phyloP scores from a whole-genome alignment of 2,329 filamentous ascomycete genomes.

The Fusarium fracticaudum region DNA sequence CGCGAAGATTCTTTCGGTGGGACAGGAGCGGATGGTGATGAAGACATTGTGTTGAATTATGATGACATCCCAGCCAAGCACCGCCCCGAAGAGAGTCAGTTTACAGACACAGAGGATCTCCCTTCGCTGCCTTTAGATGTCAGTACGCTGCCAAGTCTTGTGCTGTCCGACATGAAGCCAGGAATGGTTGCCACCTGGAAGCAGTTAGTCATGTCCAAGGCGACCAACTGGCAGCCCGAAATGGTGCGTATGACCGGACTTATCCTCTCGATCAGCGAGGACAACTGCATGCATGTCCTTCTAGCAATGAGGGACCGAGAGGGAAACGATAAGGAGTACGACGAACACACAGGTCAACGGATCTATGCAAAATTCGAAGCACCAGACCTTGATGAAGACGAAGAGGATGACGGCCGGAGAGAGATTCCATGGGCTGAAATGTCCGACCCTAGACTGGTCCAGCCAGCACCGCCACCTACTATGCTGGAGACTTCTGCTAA shows the following conservation, averaged over 20 bases:
- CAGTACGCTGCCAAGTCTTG: conserved; percentile 61
- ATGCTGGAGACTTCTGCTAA: conserved; percentile 33
- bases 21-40: conserved; percentile 22
- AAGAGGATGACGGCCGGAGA: conserved; percentile 70
- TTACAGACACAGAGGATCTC: conserved; percentile 67
- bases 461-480: conserved; percentile 46
- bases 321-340: conserved; percentile 66
- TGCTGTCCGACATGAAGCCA: conserved; percentile 56
- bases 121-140: conserved; percentile 69
- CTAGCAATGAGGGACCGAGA: conserved; percentile 76
- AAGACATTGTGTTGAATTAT: conserved; percentile 54
- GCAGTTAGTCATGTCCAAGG: conserved; percentile 67
- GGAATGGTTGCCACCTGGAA: conserved; percentile 78
- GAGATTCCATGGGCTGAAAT: conserved; percentile 69
- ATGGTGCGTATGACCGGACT: conserved; percentile 72
- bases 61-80: conserved; percentile 47
- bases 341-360: conserved; percentile 74
- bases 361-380: conserved; percentile 83
- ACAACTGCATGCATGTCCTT: conserved; percentile 64
- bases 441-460: conserved; percentile 73
- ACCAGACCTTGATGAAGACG: conserved; percentile 66
- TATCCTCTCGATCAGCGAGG: conserved; percentile 65
- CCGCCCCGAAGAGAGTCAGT: conserved; percentile 53
- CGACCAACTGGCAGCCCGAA: conserved; percentile 73
- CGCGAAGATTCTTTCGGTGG: not conserved